These are phyloP conservation scores for Davidsoniella eucalypti DNA, from an alignment of 2,329 filamentous ascomycete genomes.

Conservation along the genomic window DNA sequence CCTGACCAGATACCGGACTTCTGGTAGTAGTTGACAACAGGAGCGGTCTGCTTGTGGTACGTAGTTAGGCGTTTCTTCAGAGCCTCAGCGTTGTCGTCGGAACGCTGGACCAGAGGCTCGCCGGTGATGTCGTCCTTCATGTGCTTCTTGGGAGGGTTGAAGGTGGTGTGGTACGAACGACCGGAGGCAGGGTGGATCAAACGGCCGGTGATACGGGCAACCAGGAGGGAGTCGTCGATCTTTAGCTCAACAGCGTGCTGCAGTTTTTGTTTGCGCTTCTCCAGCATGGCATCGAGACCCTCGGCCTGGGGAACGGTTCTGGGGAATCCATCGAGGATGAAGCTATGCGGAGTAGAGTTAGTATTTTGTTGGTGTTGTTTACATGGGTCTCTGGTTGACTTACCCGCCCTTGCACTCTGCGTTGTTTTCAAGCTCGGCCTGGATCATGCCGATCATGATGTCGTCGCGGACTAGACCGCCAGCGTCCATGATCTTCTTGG, in stretches of 20 bases:
- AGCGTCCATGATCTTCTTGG: slow-evolving; percentile 99
- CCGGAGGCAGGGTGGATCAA: slow-evolving; percentile 91
- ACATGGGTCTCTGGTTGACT: slow-evolving; percentile 17
- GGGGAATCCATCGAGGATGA: slow-evolving; percentile 98
- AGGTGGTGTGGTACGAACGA: slow-evolving; percentile 93
- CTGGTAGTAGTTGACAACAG: slow-evolving; percentile 93
- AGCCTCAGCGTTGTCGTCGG: slow-evolving; percentile 90
- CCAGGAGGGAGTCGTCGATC: slow-evolving; percentile 86
- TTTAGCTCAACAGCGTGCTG: slow-evolving; percentile 93
- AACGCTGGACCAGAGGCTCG: slow-evolving; percentile 89
- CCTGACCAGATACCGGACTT: slow-evolving; percentile 94
- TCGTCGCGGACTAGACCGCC: slow-evolving; percentile 95
- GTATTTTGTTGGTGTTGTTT: neutral
- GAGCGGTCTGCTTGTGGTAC: slow-evolving; percentile 85
- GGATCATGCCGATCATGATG: slow-evolving; percentile 99
- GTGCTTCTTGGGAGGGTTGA: slow-evolving; percentile 86
- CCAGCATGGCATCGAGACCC: slow-evolving; percentile 85
- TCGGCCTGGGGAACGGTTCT: slow-evolving; percentile 91
- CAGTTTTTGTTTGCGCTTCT: slow-evolving; percentile 60
- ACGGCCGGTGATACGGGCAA: slow-evolving; percentile 90
- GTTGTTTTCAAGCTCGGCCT: slow-evolving; percentile 88
- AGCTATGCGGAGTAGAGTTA: slow-evolving; percentile 37
- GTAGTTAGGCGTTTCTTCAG: slow-evolving; percentile 87
- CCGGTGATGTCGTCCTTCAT: slow-evolving; percentile 97
- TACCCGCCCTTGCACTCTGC: slow-evolving; percentile 93